Evolutionary conservation across 1,284 basidiomycete genomes (phyloP).

Genomic region (Melampsora occidentalis): DNA sequence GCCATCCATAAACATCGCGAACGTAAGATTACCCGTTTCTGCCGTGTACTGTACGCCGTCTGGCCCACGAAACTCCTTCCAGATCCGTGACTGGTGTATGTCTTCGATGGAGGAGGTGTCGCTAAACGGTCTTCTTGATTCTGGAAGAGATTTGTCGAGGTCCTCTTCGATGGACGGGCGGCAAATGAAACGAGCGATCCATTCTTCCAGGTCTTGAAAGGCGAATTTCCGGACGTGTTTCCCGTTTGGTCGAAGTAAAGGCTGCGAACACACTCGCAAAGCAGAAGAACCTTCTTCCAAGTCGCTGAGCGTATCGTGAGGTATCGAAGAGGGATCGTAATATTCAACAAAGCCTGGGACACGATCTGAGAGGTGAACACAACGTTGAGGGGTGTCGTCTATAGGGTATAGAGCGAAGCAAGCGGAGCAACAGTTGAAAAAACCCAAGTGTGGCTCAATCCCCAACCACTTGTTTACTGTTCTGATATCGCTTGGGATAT

Average conservation of each 20-base stretch:
- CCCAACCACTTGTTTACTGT: constrained; percentile 1
- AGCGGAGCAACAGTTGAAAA: background rate
- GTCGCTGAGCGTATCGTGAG: too few species aligned
- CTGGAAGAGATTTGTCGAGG: background rate
- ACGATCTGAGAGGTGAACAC: background rate
- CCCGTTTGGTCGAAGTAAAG: background rate
- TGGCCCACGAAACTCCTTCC: constrained; percentile 14
- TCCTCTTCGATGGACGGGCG: constrained; percentile 4
- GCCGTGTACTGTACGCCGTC: background rate
- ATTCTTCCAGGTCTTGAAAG: constrained; percentile 16
- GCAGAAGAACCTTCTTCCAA: too few species aligned
- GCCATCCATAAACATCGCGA: constrained; percentile 26
- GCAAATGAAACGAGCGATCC: constrained; percentile 13
- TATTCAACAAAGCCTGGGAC: background rate
- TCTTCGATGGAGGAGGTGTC: background rate
- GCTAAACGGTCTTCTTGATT: background rate
- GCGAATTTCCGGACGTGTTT: background rate
- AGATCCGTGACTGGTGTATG: constrained; percentile 15
- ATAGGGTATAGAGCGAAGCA: constrained; percentile 14
- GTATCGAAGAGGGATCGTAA: background rate
- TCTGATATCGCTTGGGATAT: constrained; percentile 3
- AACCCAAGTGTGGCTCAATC: background rate
- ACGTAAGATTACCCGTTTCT: constrained; percentile 9
- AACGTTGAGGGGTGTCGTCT: background rate
- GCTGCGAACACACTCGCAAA: background rate